Evolutionary conservation across 306 rosid genomes (phyloP).

Genomic region (Dryas drummondii): DNA sequence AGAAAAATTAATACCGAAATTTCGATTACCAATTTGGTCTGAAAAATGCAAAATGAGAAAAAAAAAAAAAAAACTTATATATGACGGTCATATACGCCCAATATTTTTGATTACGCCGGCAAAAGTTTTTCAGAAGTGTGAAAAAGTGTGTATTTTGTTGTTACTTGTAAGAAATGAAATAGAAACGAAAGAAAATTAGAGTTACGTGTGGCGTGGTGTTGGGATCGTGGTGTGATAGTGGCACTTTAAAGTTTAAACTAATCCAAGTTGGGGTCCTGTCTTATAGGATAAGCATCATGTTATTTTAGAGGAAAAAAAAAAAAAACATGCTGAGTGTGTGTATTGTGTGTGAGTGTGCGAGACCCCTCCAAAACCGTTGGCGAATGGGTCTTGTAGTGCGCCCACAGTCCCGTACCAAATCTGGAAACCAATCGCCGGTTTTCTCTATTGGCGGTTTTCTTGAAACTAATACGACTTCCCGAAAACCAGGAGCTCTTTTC

Average conservation of each 20-base stretch:
- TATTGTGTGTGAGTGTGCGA: neutral
- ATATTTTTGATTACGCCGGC: too few species aligned
- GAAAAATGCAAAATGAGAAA: too few species aligned
- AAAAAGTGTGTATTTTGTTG: too few species aligned
- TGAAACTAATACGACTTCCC: slow-evolving; percentile 45
- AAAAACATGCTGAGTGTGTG: neutral
- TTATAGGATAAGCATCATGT: slow-evolving; percentile 16
- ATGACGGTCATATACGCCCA: too few species aligned
- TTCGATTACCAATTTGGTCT: too few species aligned
- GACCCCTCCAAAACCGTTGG: slow-evolving; percentile 43
- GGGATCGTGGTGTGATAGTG: neutral
- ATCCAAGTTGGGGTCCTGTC: slow-evolving; percentile 8
- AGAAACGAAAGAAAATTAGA: neutral
- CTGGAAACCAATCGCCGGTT: slow-evolving; percentile 47
- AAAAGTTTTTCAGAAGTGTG: too few species aligned
- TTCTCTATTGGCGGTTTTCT: slow-evolving; percentile 23
- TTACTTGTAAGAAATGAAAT: too few species aligned
- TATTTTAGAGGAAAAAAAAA: neutral
- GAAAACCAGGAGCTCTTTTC: slow-evolving; percentile 80
- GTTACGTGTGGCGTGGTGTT: neutral
- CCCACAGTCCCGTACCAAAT: slow-evolving; percentile 53
- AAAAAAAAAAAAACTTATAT: too few species aligned
- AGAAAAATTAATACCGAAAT: too few species aligned
- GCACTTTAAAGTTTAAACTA: neutral
- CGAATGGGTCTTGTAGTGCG: slow-evolving; percentile 33